A percentile compares a stretch with the other conserved stretches of the same genome.
phyloP scores from a whole-genome alignment of 768 basidiomycete genomes.

The Lentinula sp. region DNA sequence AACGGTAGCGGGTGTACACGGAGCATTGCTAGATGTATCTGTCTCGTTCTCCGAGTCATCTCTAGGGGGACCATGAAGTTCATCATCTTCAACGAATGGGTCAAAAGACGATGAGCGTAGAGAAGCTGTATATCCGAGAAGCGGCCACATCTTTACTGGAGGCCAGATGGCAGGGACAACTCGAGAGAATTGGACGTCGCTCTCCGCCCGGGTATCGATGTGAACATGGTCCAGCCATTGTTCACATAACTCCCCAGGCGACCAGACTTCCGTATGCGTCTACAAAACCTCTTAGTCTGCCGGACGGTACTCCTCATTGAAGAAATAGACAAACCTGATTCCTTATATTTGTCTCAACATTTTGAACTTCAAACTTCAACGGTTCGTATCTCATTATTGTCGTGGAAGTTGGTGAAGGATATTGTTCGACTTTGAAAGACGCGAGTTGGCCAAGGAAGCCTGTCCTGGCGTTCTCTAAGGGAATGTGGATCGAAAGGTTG shows the following conservation, averaged over 20 bases:
- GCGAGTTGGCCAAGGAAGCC: neutral
- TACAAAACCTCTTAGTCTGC: neutral
- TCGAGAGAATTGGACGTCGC: neutral
- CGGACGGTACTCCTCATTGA: neutral
- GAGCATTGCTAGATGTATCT: no score
- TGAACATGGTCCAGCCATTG: neutral
- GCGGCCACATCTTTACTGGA: neutral
- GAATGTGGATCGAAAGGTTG: neutral
- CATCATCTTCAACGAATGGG: no score
- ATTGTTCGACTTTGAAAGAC: neutral
- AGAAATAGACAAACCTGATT: neutral
- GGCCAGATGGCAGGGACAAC: neutral
- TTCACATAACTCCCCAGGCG: neutral
- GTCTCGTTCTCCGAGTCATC: no score
- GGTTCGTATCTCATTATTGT: neutral
- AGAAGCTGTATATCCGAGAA: neutral
- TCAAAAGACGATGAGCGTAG: no score
- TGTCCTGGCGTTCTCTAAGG: neutral
- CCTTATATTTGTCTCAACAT: neutral
- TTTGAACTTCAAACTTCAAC: neutral
- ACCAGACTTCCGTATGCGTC: neutral
- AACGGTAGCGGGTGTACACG: neutral
- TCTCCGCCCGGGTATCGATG: neutral
- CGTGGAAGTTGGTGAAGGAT: neutral
- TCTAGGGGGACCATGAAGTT: no score